Base-by-base conservation (phyloP, 148 eudicot species). In the Heliamphora exappendiculata region DNA sequence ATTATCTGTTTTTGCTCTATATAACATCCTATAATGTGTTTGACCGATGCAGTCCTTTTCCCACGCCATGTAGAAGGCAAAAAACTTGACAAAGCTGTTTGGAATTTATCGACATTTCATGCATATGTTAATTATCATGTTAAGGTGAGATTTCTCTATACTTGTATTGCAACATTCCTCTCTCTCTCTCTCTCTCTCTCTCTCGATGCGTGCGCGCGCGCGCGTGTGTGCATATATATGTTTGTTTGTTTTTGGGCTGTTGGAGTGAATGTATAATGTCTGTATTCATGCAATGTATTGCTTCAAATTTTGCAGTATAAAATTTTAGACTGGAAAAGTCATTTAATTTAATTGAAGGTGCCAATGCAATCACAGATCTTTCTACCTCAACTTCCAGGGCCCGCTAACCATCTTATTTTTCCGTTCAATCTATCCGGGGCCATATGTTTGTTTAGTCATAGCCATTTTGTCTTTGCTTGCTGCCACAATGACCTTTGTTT, bases 81-180 rank as follows among this genome's bases (percentile, higher is more conserved):
- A 82, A 95, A 88, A 81, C 88, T 95, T 22, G 99, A 95, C 82
- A 86, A 81, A 83, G 91, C 98, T 67, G 94, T 92, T 54, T 95
- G 97, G 99, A 91, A 84, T 83, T 75, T 95, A 80, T 91, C 91
- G 34, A 95, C 93, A 8, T 95, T 95, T 79, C 89, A 88, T 85
- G 97, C 99, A 17, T 93, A 89, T 79, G 99, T 95, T 65, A 93
- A 84, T 76, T 95, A 93, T 84, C 96, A 95, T 78, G 98, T 95
- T 57, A 95, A 95, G 99, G 99, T 95, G 78, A 85, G 80, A 66
- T 66, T 76, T 57, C 67, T 76, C 57, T 26, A n/a, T 49, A 31
- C 31, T 29, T 74, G 20, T 4, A 39, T 67, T 57, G 28, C 20
- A 14, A 9, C 22, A 8, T 70, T 80, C 62, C 60, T 44, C 16